Evolutionary conservation across 352 stramenopile species (phyloP).

Genomic region (Peronosclerospora sorghi): DNA sequence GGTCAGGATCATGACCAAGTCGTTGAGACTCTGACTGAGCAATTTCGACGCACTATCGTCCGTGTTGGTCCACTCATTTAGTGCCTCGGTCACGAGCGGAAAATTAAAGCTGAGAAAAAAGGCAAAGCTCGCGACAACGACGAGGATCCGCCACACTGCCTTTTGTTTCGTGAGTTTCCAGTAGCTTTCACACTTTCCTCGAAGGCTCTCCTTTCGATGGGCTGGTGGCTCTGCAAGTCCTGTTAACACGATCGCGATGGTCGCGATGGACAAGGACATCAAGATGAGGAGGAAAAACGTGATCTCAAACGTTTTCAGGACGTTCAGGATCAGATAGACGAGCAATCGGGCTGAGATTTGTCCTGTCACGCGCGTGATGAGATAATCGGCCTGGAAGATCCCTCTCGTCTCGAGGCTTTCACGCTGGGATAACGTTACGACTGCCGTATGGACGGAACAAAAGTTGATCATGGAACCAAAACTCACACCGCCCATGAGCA

Average conservation of each 20-base stretch:
- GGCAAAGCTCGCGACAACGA: constrained; percentile 32
- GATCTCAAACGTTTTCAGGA: constrained; percentile 11
- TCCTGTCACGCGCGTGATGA: constrained; percentile 21
- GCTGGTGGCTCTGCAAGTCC: constrained; percentile 11
- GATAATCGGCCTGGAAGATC: constrained; percentile 38
- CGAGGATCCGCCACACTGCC: constrained; percentile 32
- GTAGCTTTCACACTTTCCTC: constrained; percentile 37
- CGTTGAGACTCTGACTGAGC: constrained; percentile 19
- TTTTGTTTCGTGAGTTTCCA: constrained; percentile 50
- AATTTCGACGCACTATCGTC: constrained; percentile 13
- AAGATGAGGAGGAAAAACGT: constrained; percentile 21
- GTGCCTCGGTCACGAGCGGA: constrained; percentile 14
- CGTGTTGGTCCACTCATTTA: constrained; percentile 24
- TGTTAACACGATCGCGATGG: constrained; percentile 17
- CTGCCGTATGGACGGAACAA: constrained; percentile 32
- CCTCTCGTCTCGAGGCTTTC: constrained; percentile 29
- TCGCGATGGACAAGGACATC: constrained; percentile 19
- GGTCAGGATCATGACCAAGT: constrained; percentile 28
- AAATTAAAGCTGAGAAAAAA: constrained; percentile 39
- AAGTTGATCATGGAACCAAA: constrained; percentile 47
- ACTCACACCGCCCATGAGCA: constrained; percentile 27
- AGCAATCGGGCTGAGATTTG: constrained; percentile 20
- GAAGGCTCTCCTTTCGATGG: constrained; percentile 13
- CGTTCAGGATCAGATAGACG: constrained; percentile 19
- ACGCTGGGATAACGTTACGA: constrained; percentile 39